phyloP scores from a whole-genome alignment of 2,329 filamentous ascomycete genomes.

The Trichophyton equinum region DNA sequence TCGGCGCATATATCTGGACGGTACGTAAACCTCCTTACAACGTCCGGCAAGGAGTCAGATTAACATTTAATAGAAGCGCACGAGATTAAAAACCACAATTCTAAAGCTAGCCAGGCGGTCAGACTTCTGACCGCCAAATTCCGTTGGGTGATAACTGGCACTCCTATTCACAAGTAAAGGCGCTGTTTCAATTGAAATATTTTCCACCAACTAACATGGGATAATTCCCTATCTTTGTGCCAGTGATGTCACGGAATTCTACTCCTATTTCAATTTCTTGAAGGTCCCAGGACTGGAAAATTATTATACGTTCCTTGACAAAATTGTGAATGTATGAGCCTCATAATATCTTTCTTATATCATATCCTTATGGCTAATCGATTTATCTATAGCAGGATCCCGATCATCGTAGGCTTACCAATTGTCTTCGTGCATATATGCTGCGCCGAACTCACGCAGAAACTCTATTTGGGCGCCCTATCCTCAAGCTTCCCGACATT shows the following conservation, averaged over 20 bases:
- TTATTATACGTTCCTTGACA: conserved; percentile 11
- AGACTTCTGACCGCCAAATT: conserved; percentile 23
- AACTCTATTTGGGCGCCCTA: conserved; percentile 40
- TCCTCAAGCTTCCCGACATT: conserved; percentile 43
- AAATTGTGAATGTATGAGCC: conserved; percentile 5
- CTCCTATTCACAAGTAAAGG: conserved; percentile 29
- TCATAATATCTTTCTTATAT: neutral
- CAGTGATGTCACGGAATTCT: conserved; percentile 28
- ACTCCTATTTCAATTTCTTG: conserved; percentile 28
- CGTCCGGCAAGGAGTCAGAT: neutral
- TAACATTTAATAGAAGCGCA: conserved; percentile 20
- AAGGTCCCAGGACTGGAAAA: conserved; percentile 19
- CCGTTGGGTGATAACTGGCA: conserved; percentile 31
- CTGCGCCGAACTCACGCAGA: conserved; percentile 44
- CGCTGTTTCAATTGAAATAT: neutral
- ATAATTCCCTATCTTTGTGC: neutral
- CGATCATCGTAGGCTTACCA: conserved; percentile 18
- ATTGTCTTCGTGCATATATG: conserved; percentile 34
- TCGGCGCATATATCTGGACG: conserved; percentile 31
- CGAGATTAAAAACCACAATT: conserved; percentile 25
- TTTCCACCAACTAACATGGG: neutral
- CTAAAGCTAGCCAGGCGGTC: conserved; percentile 26
- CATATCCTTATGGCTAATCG: neutral
- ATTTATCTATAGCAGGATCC: conserved; percentile 8
- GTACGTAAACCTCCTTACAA: conserved; percentile 15